A percentile compares a stretch with the other conserved stretches of the same genome.
These are phyloP conservation scores for Echium plantagineum DNA, from an alignment of 257 asterid species.

Conservation along the genomic window DNA sequence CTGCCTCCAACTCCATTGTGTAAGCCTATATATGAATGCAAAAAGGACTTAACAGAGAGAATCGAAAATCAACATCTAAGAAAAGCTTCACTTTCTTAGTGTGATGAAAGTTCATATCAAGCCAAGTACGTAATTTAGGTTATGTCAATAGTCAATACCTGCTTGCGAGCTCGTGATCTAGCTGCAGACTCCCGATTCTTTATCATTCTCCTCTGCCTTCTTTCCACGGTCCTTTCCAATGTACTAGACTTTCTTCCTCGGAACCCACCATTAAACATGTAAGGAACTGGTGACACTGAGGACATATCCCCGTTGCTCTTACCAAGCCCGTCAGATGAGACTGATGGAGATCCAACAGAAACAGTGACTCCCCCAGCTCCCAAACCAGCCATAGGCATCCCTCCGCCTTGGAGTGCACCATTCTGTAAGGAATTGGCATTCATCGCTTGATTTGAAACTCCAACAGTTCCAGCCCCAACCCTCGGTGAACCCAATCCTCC, in stretches of 20 bases:
- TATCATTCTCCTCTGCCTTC: constrained; percentile 9
- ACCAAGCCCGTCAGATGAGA: constrained; percentile 2
- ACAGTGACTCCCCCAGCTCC: constrained; percentile 3
- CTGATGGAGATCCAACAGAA: neutral
- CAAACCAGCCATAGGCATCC: constrained; percentile 1
- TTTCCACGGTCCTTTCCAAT: constrained; percentile 1
- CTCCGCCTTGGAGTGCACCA: constrained; percentile 3
- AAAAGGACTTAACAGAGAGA: neutral
- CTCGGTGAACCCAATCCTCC: neutral
- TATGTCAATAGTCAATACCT: neutral
- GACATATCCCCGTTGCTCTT: constrained; percentile 5
- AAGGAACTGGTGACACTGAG: constrained; percentile 6
- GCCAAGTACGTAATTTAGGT: neutral
- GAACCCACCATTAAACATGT: constrained; percentile 3
- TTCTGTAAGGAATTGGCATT: constrained; percentile 1
- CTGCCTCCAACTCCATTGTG: constrained; percentile 7
- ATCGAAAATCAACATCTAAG: neutral
- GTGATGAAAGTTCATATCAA: neutral
- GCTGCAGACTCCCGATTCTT: constrained; percentile 5
- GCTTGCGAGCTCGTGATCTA: constrained; percentile 6
- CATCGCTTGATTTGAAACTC: neutral
- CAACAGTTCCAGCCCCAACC: constrained; percentile 1
- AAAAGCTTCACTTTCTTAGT: neutral
- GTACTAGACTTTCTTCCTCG: neutral
- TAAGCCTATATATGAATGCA: neutral